Evolutionary conservation across 176 grass and related monocot genomes (phyloP).

Genomic region (Ampelocalamus luodianensis): DNA sequence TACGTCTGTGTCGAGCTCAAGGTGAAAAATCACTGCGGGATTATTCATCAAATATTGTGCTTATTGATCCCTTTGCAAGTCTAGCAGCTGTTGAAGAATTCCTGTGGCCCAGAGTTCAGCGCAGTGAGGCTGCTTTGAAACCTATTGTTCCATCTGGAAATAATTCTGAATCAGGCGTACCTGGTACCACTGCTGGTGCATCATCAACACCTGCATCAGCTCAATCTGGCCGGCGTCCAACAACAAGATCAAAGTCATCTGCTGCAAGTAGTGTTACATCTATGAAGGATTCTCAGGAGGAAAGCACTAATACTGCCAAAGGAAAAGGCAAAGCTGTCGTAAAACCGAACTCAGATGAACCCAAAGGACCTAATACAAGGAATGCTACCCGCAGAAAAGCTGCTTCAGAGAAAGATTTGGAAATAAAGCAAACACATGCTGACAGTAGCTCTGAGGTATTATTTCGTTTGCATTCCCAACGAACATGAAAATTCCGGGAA

Average conservation of each 20-base stretch:
- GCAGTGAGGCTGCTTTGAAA: constrained; percentile 64
- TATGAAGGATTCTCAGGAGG: constrained; percentile 62
- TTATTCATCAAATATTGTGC: constrained; percentile 94
- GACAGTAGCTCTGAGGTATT: constrained; percentile 89
- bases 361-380: constrained; percentile 74
- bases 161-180: constrained; percentile 73
- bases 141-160: constrained; percentile 46
- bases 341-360: constrained; percentile 64
- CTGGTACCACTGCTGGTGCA: constrained; percentile 38
- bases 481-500: neutral
- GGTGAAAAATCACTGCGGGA: constrained; percentile 83
- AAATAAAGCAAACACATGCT: constrained; percentile 61
- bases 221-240: constrained; percentile 54
- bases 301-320: constrained; percentile 59
- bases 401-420: constrained; percentile 73
- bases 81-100: constrained; percentile 86
- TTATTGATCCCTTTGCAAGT: constrained; percentile 80
- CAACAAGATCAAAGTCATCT: constrained; percentile 84
- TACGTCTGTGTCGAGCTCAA: constrained; percentile 79
- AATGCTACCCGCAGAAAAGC: constrained; percentile 65
- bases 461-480: constrained; percentile 1
- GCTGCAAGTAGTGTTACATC: constrained; percentile 50
- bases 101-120: constrained; percentile 89
- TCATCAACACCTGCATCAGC: constrained; percentile 53
- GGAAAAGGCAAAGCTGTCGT: constrained; percentile 84